Evolutionary conservation across 179 eudicot species (phyloP).

Genomic region (Patellifolia procumbens): DNA sequence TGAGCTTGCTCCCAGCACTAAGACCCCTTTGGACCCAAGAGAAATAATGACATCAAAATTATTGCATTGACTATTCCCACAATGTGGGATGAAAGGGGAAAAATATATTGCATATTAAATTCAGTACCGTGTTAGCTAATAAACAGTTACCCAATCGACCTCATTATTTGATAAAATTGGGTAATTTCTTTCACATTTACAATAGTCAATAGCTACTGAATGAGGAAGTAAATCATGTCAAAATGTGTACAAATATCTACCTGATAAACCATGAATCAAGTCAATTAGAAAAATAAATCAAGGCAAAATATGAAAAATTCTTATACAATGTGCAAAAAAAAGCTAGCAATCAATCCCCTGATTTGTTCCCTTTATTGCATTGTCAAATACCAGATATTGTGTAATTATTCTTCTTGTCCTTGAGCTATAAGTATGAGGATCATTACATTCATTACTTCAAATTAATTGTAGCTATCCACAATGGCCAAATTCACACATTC

Average conservation of each 20-base stretch:
- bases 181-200: neutral
- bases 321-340: neutral
- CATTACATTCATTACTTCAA: neutral
- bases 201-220: neutral
- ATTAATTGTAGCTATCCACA: neutral
- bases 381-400: neutral
- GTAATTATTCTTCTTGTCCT: neutral
- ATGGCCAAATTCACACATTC: slow-evolving; percentile 24
- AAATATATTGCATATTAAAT: no score
- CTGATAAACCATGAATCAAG: neutral
- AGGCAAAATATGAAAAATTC: neutral
- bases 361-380: neutral
- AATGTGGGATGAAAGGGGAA: no score
- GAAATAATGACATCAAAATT: no score
- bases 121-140: no score
- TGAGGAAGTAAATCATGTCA: neutral
- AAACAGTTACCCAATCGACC: no score
- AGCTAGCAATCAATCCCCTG: neutral
- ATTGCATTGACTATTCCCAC: no score
- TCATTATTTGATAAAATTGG: no score
- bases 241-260: neutral
- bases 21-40: no score
- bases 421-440: neutral
- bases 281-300: neutral
- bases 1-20: no score